Evolutionary conservation across 768 basidiomycete genomes (phyloP).

Genomic region (Tremella yokohamensis): DNA sequence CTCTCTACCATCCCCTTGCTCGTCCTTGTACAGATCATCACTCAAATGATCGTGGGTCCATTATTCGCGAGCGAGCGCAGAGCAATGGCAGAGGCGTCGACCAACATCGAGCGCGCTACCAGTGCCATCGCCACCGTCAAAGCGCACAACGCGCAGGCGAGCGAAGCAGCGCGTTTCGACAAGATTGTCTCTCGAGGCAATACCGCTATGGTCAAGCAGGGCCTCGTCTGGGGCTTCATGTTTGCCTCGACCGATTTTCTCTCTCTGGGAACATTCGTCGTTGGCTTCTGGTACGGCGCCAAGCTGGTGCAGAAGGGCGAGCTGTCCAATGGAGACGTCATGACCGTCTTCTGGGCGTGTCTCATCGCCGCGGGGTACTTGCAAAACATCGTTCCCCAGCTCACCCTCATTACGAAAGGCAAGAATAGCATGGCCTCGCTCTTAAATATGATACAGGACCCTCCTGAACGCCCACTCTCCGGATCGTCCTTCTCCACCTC

Average conservation of each 20-base stretch:
- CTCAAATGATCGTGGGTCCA: slow-evolving; percentile 67
- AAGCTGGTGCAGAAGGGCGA: slow-evolving; percentile 78
- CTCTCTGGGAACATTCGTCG: slow-evolving; percentile 88
- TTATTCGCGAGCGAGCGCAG: slow-evolving; percentile 65
- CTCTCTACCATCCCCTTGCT: slow-evolving; percentile 83
- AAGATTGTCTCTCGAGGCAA: slow-evolving; percentile 56
- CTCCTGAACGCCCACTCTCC: slow-evolving; percentile 10
- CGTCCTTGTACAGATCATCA: slow-evolving; percentile 68
- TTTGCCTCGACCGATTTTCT: slow-evolving; percentile 71
- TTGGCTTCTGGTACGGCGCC: slow-evolving; percentile 93
- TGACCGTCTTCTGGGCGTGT: slow-evolving; percentile 98
- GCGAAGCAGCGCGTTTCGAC: slow-evolving; percentile 58
- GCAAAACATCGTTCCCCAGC: slow-evolving; percentile 78
- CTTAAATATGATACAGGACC: slow-evolving; percentile 59
- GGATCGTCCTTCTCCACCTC: slow-evolving; percentile 6
- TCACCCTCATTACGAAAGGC: slow-evolving; percentile 73
- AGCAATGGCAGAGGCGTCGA: slow-evolving; percentile 67
- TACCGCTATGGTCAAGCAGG: slow-evolving; percentile 58
- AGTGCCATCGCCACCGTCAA: slow-evolving; percentile 83
- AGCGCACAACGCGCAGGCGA: slow-evolving; percentile 72
- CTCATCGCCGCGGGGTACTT: slow-evolving; percentile 82
- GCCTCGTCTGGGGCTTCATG: slow-evolving; percentile 71
- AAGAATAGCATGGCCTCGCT: slow-evolving; percentile 74
- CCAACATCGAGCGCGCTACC: slow-evolving; percentile 69
- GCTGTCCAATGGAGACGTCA: slow-evolving; percentile 70